These are phyloP conservation scores for Boletellus sp. DNA, from an alignment of 768 basidiomycete species.

Conservation along the genomic window DNA sequence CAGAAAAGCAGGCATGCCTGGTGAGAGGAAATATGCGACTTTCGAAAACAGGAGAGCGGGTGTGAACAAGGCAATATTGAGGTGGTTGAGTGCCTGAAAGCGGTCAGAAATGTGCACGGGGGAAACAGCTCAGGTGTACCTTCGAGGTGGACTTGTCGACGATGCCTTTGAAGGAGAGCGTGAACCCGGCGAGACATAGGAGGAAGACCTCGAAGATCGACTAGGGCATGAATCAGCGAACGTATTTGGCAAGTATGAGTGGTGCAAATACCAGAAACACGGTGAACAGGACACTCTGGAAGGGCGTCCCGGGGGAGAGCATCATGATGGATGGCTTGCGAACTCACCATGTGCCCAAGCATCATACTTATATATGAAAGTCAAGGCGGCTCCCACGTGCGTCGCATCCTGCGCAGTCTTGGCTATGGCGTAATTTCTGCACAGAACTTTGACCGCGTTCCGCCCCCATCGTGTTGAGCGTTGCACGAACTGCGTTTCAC, in stretches of 20 bases:
- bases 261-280: slow-evolving; percentile 27
- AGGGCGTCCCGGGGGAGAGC: not conserved
- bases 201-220: slow-evolving; percentile 88
- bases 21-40: slow-evolving; percentile 88
- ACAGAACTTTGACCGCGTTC: too few relatives aligned
- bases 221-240: slow-evolving; percentile 35
- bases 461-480: too few relatives aligned
- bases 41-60: slow-evolving; percentile 89
- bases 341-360: too few relatives aligned
- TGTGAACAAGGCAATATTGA: slow-evolving; percentile 89
- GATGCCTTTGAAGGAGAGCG: slow-evolving; percentile 73
- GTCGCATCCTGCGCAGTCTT: too few relatives aligned
- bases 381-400: too few relatives aligned
- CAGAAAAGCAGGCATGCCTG: slow-evolving; percentile 43
- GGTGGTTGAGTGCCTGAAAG: slow-evolving; percentile 64
- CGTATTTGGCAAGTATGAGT: not conserved
- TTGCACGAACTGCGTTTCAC: too few relatives aligned
- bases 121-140: slow-evolving; percentile 35
- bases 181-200: slow-evolving; percentile 78
- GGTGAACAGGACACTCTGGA: slow-evolving; percentile 21
- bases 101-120: not conserved
- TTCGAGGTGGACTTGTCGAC: slow-evolving; percentile 89
- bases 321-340: too few relatives aligned
- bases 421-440: too few relatives aligned
- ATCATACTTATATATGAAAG: too few relatives aligned